phyloP scores from a whole-genome alignment of 257 asterid genomes.

The Plantago major region DNA sequence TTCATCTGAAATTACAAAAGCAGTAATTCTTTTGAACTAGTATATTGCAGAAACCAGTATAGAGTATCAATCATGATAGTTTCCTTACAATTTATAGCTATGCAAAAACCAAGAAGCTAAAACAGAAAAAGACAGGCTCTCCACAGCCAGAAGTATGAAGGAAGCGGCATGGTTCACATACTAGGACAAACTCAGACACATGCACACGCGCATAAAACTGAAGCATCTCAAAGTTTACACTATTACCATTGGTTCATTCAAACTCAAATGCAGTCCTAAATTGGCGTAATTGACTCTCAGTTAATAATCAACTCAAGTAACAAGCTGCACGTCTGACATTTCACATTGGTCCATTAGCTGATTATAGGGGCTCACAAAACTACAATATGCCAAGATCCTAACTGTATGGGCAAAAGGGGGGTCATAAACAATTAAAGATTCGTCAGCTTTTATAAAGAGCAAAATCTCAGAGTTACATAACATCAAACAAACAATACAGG shows the following conservation, averaged over 20 bases:
- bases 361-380: background rate
- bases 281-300: background rate
- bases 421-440: background rate
- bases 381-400: constrained; percentile 1
- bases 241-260: background rate
- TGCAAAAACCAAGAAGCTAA: constrained; percentile 12
- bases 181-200: background rate
- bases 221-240: background rate
- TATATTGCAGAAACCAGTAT: background rate
- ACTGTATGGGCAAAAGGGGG: background rate
- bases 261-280: background rate
- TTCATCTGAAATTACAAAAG: constrained; percentile 23
- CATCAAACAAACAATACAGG: constrained; percentile 1
- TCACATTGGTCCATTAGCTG: background rate
- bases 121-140: background rate
- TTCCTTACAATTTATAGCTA: constrained; percentile 14
- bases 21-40: background rate
- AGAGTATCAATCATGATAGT: background rate
- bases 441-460: constrained; percentile 9
- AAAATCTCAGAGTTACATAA: background rate
- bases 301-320: background rate
- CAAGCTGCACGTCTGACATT: background rate
- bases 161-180: constrained; percentile 1
- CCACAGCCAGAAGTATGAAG: background rate
- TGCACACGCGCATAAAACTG: constrained; percentile 1